phyloP scores from a whole-genome alignment of 306 rosid genomes.

The Cicer arietinum region DNA sequence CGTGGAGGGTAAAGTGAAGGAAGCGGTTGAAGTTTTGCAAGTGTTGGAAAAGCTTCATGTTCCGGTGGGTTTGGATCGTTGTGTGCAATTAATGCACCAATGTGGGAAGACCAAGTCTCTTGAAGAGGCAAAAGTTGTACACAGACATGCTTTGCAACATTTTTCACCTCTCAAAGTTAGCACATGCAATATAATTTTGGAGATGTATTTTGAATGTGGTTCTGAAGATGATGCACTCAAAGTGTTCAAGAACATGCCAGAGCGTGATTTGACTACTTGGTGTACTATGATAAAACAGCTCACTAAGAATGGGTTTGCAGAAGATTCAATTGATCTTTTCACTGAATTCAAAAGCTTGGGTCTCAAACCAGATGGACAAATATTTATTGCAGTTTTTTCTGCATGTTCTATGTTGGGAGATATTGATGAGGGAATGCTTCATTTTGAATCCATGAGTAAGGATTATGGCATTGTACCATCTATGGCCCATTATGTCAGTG shows the following conservation, averaged over 20 bases:
- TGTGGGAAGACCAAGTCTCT: constrained; percentile 68
- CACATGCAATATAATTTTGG: constrained; percentile 65
- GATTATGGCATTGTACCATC: constrained; percentile 69
- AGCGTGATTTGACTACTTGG: constrained; percentile 26
- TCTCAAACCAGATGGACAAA: constrained; percentile 69
- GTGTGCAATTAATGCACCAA: constrained; percentile 33
- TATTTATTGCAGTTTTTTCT: constrained; percentile 69
- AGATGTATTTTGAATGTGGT: constrained; percentile 82
- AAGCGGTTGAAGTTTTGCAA: constrained; percentile 24
- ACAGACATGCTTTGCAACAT: constrained; percentile 49
- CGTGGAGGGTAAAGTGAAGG: constrained; percentile 63
- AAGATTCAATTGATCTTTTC: constrained; percentile 46
- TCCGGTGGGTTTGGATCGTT: constrained; percentile 20
- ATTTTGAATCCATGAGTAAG: constrained; percentile 66
- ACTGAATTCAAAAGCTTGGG: constrained; percentile 67
- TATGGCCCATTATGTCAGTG: constrained; percentile 59
- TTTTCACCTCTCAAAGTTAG: constrained; percentile 60
- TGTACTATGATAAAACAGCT: constrained; percentile 16
- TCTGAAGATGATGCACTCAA: constrained; percentile 66
- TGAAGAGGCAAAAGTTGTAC: constrained; percentile 71
- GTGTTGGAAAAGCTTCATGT: constrained; percentile 26
- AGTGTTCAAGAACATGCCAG: constrained; percentile 59
- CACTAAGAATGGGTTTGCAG: constrained; percentile 24
- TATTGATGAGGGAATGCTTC: constrained; percentile 68
- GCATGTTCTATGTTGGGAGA: constrained; percentile 71